Evolutionary conservation across 108 stramenopile genomes (phyloP).

Genomic region (Cyclotella cryptica): DNA sequence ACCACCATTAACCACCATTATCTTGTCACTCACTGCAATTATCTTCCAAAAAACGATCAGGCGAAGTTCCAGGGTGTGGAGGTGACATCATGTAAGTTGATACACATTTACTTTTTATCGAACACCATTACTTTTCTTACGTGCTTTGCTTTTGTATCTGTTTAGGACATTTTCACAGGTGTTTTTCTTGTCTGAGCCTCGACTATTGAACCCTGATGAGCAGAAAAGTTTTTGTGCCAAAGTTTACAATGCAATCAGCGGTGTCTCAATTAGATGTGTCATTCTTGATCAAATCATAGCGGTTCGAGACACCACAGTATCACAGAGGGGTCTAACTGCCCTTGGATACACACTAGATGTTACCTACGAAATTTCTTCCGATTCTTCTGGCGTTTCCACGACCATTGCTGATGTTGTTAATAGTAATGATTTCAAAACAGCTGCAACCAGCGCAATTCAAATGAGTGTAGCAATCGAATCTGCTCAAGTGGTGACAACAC

Average conservation of each 20-base stretch:
- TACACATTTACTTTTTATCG: too few relatives aligned
- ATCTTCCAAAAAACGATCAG: not conserved
- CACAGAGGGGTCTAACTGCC: slow-evolving; percentile 1
- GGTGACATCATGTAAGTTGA: slow-evolving; percentile 7
- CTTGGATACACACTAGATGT: slow-evolving; percentile 11
- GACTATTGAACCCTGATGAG: slow-evolving; percentile 35
- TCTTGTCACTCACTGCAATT: not conserved
- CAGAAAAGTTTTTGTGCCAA: slow-evolving; percentile 23
- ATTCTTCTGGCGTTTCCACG: not conserved
- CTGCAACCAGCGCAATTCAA: slow-evolving; percentile 2
- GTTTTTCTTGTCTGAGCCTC: slow-evolving; percentile 19
- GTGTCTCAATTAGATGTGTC: slow-evolving; percentile 15
- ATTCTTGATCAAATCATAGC: slow-evolving; percentile 17
- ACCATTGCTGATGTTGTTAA: slow-evolving; percentile 1
- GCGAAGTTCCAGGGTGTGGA: slow-evolving; percentile 27
- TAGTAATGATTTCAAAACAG: slow-evolving; percentile 6
- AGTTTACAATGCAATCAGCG: not conserved
- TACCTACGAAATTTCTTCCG: slow-evolving; percentile 14
- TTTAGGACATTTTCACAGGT: slow-evolving; percentile 18
- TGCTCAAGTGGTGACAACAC: slow-evolving; percentile 2
- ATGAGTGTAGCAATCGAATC: slow-evolving; percentile 12
- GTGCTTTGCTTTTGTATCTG: not conserved
- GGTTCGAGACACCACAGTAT: not conserved
- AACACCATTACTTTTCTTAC: not conserved
- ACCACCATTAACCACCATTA: not conserved